phyloP scores from a whole-genome alignment of 257 asterid species.

The Salvia miltiorrhiza region DNA sequence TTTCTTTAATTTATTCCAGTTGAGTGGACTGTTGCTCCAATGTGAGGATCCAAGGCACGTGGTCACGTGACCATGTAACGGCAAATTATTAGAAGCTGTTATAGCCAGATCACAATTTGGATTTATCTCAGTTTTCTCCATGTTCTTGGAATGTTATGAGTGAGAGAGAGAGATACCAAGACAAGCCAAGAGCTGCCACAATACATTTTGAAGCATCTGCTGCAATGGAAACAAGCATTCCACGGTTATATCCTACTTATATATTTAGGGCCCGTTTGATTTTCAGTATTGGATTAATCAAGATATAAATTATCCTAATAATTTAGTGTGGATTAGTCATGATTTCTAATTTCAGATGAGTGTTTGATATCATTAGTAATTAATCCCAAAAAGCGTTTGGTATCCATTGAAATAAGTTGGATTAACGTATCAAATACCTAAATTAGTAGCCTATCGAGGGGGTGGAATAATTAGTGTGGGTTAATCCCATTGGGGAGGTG shows the following conservation, averaged over 20 bases:
- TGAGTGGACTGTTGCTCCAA: constrained; percentile 7
- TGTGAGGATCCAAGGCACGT: constrained; percentile 39
- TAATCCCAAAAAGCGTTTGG: too few species aligned
- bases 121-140: background rate
- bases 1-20: constrained; percentile 3
- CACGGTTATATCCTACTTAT: background rate
- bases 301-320: too few species aligned
- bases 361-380: too few species aligned
- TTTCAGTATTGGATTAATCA: too few species aligned
- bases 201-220: background rate
- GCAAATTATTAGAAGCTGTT: constrained; percentile 10
- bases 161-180: background rate
- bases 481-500: too few species aligned
- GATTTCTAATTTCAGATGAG: too few species aligned
- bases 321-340: too few species aligned
- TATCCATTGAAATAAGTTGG: too few species aligned
- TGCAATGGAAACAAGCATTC: background rate
- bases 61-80: constrained; percentile 44
- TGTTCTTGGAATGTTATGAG: background rate
- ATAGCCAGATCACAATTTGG: background rate
- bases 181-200: background rate
- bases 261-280: too few species aligned
- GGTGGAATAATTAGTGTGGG: too few species aligned
- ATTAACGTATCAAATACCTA: too few species aligned
- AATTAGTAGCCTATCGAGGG: too few species aligned